These are phyloP conservation scores for Entophlyctis helioformis DNA, from an alignment of 192 early-diverging fungal species.

Conservation along the genomic window DNA sequence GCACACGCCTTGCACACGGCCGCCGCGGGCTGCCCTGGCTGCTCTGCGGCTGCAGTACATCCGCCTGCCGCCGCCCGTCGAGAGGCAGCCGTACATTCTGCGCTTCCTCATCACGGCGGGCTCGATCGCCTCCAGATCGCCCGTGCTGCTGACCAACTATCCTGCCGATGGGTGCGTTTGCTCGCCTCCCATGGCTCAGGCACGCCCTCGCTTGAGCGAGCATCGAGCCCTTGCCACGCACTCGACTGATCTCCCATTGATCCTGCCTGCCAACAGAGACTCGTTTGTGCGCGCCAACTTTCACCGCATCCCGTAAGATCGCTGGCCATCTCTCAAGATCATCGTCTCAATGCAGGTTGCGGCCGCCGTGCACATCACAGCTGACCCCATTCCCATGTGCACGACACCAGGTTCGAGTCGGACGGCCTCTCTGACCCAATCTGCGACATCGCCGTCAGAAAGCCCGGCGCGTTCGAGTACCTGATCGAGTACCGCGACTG, in stretches of 20 bases:
- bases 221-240: too few species aligned
- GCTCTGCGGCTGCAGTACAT: constrained; percentile 44
- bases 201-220: too few species aligned
- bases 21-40: background rate
- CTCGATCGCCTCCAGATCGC: constrained; percentile 51
- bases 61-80: constrained; percentile 57
- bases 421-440: constrained; percentile 46
- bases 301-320: background rate
- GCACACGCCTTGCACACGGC: constrained; percentile 1
- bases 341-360: constrained; percentile 24
- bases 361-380: too few species aligned
- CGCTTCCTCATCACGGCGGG: constrained; percentile 75
- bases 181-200: background rate
- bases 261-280: background rate
- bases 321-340: constrained; percentile 1
- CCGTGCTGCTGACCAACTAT: constrained; percentile 80
- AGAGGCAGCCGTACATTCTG: constrained; percentile 45
- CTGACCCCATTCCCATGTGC: too few species aligned
- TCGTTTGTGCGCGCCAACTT: background rate
- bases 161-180: constrained; percentile 53
- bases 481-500: constrained; percentile 51
- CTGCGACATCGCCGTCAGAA: constrained; percentile 47
- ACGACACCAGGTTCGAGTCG: constrained; percentile 16
- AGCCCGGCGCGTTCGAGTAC: constrained; percentile 82
- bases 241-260: background rate